These are phyloP conservation scores for Calcarisporium arbuscula DNA, from an alignment of 2,329 filamentous ascomycete species.

Conservation along the genomic window DNA sequence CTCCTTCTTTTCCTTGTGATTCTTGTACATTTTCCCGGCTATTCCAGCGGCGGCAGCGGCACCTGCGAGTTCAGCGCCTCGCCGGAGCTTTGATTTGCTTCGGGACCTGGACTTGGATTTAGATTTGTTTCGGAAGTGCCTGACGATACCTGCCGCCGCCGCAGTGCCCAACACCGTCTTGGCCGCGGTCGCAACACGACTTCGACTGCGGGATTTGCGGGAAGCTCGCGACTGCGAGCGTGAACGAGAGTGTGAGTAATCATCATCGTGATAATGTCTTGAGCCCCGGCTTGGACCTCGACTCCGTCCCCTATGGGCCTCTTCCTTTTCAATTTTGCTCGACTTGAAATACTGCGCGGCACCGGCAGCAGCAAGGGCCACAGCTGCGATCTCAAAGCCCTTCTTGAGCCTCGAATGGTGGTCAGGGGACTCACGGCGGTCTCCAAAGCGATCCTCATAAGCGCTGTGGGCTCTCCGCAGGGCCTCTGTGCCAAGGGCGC, in stretches of 20 bases:
- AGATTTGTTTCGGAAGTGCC: constrained; percentile 51
- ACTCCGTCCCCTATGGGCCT: constrained; percentile 49
- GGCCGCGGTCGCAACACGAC: constrained; percentile 42
- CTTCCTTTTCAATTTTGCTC: constrained; percentile 54
- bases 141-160: constrained; percentile 50
- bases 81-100: constrained; percentile 41
- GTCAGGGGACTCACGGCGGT: constrained; percentile 31
- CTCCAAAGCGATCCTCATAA: constrained; percentile 47
- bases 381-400: constrained; percentile 56
- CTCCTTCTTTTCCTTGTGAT: constrained; percentile 55
- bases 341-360: constrained; percentile 58
- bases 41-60: constrained; percentile 55
- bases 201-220: constrained; percentile 38
- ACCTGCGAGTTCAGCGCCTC: constrained; percentile 55
- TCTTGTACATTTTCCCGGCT: constrained; percentile 56
- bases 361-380: constrained; percentile 58
- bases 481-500: constrained; percentile 56
- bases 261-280: constrained; percentile 34
- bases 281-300: constrained; percentile 42
- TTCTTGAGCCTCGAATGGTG: constrained; percentile 49
- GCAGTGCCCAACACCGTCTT: constrained; percentile 54
- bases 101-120: constrained; percentile 28
- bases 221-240: constrained; percentile 30
- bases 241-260: constrained; percentile 38
- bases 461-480: constrained; percentile 54